Percentiles rank a stretch among this genome's conserved stretches.
Conservation (phyloP, 2,329 filamentous ascomycete genomes). For the Penicillium sp. region DNA sequence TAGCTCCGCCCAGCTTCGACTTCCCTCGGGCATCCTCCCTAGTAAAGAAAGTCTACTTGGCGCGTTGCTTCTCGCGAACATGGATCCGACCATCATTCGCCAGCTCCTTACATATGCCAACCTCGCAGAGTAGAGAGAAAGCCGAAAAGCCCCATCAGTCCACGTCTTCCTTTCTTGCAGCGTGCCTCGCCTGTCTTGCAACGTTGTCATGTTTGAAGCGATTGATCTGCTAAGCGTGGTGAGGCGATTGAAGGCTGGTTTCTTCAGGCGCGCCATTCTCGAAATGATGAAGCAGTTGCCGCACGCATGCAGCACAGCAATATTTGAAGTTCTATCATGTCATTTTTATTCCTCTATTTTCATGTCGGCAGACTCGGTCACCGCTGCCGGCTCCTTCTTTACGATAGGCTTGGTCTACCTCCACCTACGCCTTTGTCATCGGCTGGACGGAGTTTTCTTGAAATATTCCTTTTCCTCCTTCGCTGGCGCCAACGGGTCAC, state of each 20-base stretch:
- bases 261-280: not conserved
- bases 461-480: constrained; percentile 10
- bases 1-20: constrained; percentile 44
- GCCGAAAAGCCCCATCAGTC: not conserved
- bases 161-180: not conserved
- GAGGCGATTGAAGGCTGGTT: not conserved
- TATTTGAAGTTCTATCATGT: constrained; percentile 20
- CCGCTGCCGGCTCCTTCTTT: not conserved
- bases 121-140: constrained; percentile 40
- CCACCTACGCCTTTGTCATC: not conserved
- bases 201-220: not conserved
- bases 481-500: constrained; percentile 17
- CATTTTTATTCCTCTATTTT: constrained; percentile 21
- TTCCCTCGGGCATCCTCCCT: constrained; percentile 60
- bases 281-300: not conserved
- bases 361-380: constrained; percentile 4
- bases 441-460: not conserved
- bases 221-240: not conserved
- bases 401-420: not conserved
- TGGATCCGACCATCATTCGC: constrained; percentile 58
- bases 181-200: not conserved
- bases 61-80: constrained; percentile 60
- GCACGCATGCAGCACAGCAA: constrained; percentile 6
- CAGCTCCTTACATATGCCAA: constrained; percentile 61
- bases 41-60: constrained; percentile 62